phyloP scores from a whole-genome alignment of 495 filamentous ascomycete species.

The Trichoderma reesei region DNA sequence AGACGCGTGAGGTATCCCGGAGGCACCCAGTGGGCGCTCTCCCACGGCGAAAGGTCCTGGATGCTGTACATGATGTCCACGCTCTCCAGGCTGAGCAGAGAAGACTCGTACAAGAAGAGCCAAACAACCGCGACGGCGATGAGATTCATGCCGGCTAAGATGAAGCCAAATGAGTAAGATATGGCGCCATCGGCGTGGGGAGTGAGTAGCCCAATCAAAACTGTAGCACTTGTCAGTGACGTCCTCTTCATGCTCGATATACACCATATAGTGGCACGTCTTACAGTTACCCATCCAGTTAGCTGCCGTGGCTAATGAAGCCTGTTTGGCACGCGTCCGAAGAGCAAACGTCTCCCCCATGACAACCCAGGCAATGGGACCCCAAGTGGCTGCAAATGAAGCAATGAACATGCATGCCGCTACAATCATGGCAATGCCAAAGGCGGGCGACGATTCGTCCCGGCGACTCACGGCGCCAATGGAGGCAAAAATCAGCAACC shows the following conservation, averaged over 20 bases:
- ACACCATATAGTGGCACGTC: background rate
- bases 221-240: conserved; percentile 9
- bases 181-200: conserved; percentile 63
- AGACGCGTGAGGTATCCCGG: conserved; percentile 30
- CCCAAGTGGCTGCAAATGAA: conserved; percentile 60
- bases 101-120: conserved; percentile 69
- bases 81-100: conserved; percentile 62
- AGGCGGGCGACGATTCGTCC: conserved; percentile 18
- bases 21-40: conserved; percentile 49
- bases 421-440: conserved; percentile 60
- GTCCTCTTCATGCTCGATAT: background rate
- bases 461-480: conserved; percentile 40
- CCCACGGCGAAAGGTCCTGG: conserved; percentile 54
- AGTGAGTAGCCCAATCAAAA: conserved; percentile 77
- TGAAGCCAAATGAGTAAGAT: conserved; percentile 66
- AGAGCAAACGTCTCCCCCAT: conserved; percentile 68
- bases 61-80: conserved; percentile 64
- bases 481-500: conserved; percentile 61
- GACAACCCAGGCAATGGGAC: conserved; percentile 69
- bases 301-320: conserved; percentile 60
- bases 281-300: conserved; percentile 74
- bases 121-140: conserved; percentile 56
- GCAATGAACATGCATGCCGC: conserved; percentile 63
- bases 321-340: conserved; percentile 59
- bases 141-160: conserved; percentile 65